Percentiles rank a stretch among this genome's conserved stretches.
Conservation (phyloP, 441 rosid genomes). For the Aquilaria agallochum region DNA sequence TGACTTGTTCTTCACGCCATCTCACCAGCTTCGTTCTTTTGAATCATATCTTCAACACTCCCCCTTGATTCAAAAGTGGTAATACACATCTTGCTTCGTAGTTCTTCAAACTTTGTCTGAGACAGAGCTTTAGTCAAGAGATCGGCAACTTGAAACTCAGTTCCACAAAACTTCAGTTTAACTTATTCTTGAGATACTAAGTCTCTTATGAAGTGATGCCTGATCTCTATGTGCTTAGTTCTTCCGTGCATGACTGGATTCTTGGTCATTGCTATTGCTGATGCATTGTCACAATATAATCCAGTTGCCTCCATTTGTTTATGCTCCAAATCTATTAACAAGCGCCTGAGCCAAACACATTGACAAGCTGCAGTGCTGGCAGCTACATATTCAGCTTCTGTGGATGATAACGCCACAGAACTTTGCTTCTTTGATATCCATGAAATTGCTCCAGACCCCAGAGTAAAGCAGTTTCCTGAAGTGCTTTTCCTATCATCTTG, state of each 20-base stretch:
- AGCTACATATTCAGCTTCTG: constrained; percentile 14
- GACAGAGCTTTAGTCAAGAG: too few species aligned
- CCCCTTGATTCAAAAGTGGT: too few species aligned
- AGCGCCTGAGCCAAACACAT: background rate
- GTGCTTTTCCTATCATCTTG: constrained; percentile 10
- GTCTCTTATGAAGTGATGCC: background rate
- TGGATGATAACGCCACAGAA: constrained; percentile 1
- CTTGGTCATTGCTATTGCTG: constrained; percentile 3
- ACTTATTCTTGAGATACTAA: too few species aligned
- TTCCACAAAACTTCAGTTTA: too few species aligned
- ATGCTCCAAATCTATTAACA: background rate
- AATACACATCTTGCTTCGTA: too few species aligned
- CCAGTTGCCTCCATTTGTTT: background rate
- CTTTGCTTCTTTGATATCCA: constrained; percentile 16
- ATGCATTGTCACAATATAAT: constrained; percentile 5
- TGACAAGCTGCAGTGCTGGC: constrained; percentile 4
- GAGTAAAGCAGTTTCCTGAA: background rate
- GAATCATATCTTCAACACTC: too few species aligned
- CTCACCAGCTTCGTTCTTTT: too few species aligned
- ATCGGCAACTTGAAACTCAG: too few species aligned
- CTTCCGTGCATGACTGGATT: constrained; percentile 9
- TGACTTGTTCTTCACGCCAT: too few species aligned
- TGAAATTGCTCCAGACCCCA: background rate
- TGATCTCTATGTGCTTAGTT: background rate
- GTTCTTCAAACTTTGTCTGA: too few species aligned